phyloP scores from a whole-genome alignment of 345 rosid species.

The Garcia nutans region DNA sequence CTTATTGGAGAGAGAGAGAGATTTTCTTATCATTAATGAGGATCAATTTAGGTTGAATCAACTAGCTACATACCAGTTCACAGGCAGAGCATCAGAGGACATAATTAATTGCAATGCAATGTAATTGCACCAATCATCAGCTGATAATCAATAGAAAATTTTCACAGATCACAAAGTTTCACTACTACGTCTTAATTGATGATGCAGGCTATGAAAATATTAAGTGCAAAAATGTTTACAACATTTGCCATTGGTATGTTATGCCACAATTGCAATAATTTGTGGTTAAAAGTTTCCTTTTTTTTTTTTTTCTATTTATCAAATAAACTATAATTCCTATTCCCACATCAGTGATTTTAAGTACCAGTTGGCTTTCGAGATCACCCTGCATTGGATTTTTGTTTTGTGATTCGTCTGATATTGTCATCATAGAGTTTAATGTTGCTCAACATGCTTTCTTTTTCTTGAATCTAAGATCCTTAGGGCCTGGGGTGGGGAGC shows the following conservation, averaged over 20 bases:
- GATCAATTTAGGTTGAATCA: neutral
- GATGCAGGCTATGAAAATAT: neutral
- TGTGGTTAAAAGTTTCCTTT: neutral
- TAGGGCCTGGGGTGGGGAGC: neutral
- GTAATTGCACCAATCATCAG: neutral
- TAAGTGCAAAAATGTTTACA: neutral
- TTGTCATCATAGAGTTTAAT: neutral
- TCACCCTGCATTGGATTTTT: neutral
- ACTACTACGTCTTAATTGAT: neutral
- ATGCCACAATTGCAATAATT: neutral
- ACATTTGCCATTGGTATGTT: neutral
- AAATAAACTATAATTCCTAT: neutral
- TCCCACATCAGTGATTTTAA: neutral
- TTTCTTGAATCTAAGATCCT: neutral
- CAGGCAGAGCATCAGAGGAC: neutral
- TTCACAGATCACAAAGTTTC: neutral
- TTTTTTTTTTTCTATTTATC: neutral
- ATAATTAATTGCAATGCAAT: neutral
- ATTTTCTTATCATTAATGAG: neutral
- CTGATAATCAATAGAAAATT: neutral
- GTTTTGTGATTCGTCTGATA: neutral
- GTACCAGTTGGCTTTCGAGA: neutral
- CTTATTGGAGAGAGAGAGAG: slow-evolving; percentile 1
- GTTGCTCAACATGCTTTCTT: neutral
- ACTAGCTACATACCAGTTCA: neutral